Evolutionary conservation across 352 stramenopile genomes (phyloP).

Genomic region (Phytophthora sojae): DNA sequence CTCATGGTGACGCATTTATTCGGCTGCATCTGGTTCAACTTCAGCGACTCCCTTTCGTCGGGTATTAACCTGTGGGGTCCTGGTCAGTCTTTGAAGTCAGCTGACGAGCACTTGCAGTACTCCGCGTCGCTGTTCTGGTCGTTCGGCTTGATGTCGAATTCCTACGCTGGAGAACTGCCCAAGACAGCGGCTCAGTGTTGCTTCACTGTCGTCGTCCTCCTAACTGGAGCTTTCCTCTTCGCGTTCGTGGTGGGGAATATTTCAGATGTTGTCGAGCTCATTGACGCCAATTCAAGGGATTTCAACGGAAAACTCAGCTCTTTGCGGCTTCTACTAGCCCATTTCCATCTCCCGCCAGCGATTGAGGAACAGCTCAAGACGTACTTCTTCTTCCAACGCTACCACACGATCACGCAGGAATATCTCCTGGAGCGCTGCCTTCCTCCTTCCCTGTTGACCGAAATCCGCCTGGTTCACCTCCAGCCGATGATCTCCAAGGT

Average conservation of each 20-base stretch:
- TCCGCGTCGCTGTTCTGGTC: constrained; percentile 61
- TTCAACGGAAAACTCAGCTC: constrained; percentile 71
- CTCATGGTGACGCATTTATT: constrained; percentile 55
- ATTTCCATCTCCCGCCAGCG: constrained; percentile 55
- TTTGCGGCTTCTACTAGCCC: constrained; percentile 55
- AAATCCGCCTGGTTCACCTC: constrained; percentile 64
- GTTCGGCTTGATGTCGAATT: constrained; percentile 65
- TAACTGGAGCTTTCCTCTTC: constrained; percentile 54
- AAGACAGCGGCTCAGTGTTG: constrained; percentile 49
- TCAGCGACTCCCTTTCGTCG: constrained; percentile 15
- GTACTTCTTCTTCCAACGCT: constrained; percentile 72
- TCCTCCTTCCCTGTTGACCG: constrained; percentile 58
- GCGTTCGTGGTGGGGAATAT: constrained; percentile 71
- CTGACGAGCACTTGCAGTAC: constrained; percentile 40
- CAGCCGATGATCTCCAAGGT: constrained; percentile 71
- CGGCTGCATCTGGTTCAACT: constrained; percentile 73
- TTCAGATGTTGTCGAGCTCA: constrained; percentile 60
- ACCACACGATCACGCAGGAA: constrained; percentile 71
- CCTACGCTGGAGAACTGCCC: constrained; percentile 46
- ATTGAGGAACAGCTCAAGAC: constrained; percentile 71
- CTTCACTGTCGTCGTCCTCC: constrained; percentile 57
- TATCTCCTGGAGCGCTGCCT: constrained; percentile 56
- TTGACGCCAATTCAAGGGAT: constrained; percentile 56
- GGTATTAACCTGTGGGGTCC: constrained; percentile 16
- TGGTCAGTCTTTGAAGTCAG: constrained; percentile 6